Percentiles rank a stretch among this genome's conserved stretches.
phyloP scores from a whole-genome alignment of 257 asterid species.

The Solanum sparsipilum region DNA sequence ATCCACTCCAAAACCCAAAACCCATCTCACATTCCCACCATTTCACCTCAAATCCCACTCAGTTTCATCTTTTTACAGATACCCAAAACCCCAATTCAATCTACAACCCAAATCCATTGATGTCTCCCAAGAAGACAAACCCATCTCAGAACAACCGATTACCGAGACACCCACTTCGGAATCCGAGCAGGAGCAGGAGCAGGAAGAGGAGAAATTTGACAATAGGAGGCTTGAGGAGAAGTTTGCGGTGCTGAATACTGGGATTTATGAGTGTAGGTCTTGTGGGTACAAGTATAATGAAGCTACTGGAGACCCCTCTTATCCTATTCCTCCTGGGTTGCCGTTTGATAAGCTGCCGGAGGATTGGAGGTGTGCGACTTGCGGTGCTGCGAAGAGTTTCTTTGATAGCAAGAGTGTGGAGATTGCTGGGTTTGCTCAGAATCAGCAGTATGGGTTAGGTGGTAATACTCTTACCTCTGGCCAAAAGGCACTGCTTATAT shows the following conservation, averaged over 20 bases:
- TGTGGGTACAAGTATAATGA: constrained; percentile 67
- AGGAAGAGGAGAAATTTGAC: constrained; percentile 3
- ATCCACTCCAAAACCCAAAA: constrained; percentile 16
- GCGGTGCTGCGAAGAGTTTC: constrained; percentile 88
- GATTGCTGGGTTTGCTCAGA: constrained; percentile 90
- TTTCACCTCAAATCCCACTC: constrained; percentile 22
- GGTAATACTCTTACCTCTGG: constrained; percentile 87
- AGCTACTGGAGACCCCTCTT: constrained; percentile 63
- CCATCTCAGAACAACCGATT: constrained; percentile 11
- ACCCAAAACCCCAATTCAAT: constrained; percentile 2
- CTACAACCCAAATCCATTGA: constrained; percentile 36
- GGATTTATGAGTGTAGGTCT: constrained; percentile 74
- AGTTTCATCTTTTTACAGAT: constrained; percentile 12
- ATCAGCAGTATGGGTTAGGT: constrained; percentile 96
- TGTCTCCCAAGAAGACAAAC: constrained; percentile 80
- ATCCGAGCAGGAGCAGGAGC: neutral
- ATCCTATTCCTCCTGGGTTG: constrained; percentile 88
- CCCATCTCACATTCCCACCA: constrained; percentile 17
- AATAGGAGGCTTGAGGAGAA: constrained; percentile 69
- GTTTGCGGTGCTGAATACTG: constrained; percentile 87
- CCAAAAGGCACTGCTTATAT: constrained; percentile 79
- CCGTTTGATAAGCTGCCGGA: constrained; percentile 71
- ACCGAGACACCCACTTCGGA: constrained; percentile 19
- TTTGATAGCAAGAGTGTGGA: constrained; percentile 83
- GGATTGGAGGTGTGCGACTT: constrained; percentile 94